Base-by-base conservation (phyloP, 2,329 filamentous ascomycete genomes). In the Xylaria arbuscula region DNA sequence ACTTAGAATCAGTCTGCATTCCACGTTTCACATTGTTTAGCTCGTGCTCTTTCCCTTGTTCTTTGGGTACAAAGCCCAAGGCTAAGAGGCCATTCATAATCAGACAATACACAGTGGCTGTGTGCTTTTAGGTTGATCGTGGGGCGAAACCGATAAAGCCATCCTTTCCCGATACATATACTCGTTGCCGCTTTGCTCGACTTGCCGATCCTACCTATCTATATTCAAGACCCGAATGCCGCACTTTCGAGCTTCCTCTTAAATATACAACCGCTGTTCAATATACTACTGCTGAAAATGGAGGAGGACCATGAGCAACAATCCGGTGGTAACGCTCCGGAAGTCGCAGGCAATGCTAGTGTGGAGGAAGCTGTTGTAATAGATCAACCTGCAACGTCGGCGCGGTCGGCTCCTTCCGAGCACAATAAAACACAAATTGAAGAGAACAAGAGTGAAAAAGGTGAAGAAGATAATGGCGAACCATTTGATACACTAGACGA, bases 401-500 rank as follows among this genome's bases (percentile, higher is more conserved):
- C n/a, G 3, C 51, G 38, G 9, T 36, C 60, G 48, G 22, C 24
- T 53, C 45, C 51, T 34, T n/a, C 60, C 3, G 8, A 40, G 11
- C 19, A 28, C 19, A 36, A 62, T 11, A 19, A 13, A 10, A 22
- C 48, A 13, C 8, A 13, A n/a, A 9, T n/a, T 55, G 34, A 7
- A 1, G 47, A 54, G n/a, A 42, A 32, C 11, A 42, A 57, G 7
- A 48, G 17, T 13, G 10, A 55, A n/a, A 38, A 50, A 28, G 45
- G 53, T 15, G 61, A 48, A 40, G 47, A 42, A 34, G 62, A 15
- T 24, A 47, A 51, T 6, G 15, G 17, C 55, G 57, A 69, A 32
- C 48, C 34, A 15, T 15, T 28, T 48, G 51, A 70, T 40, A 58
- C 61, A 9, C 67, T 86, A 66, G 87, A 89, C 70, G 90, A 92